Conservation (phyloP, 176 grass and related monocot species). For the Aegilops sharonensis region DNA sequence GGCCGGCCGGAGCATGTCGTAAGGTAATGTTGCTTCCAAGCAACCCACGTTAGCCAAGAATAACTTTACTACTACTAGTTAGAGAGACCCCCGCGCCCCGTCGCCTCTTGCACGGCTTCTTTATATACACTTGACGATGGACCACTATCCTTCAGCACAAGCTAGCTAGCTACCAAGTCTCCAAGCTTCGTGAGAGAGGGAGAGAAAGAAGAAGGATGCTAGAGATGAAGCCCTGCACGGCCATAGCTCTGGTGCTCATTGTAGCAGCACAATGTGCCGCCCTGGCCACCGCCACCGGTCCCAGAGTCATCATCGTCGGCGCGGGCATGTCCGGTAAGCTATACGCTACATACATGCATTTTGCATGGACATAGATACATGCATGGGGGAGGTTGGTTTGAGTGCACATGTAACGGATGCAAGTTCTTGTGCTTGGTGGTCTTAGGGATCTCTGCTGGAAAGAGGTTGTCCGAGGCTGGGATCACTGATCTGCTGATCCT, state of each 20-base stretch:
- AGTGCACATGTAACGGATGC: neutral
- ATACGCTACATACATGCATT: neutral
- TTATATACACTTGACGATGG: neutral
- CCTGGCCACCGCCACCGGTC: neutral
- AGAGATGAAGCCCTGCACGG: neutral
- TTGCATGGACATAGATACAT: neutral
- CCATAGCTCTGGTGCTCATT: neutral
- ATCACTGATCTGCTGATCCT: conserved; percentile 48
- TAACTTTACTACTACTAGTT: too few species aligned
- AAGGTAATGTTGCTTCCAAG: neutral
- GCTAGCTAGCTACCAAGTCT: neutral
- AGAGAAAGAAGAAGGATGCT: too few species aligned
- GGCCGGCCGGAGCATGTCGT: neutral
- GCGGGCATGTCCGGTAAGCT: conserved; percentile 5
- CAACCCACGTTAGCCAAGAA: neutral
- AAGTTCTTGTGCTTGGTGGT: neutral
- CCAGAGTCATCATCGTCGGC: conserved; percentile 22
- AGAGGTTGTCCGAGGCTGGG: conserved; percentile 54
- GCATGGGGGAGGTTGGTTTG: neutral
- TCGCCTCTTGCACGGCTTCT: neutral
- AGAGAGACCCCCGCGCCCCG: neutral
- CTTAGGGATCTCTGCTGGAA: conserved; percentile 58
- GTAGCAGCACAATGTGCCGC: neutral
- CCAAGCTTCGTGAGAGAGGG: too few species aligned
- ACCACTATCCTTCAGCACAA: neutral